Conservation (phyloP, 768 basidiomycete species). For the Phallus indusiatus region DNA sequence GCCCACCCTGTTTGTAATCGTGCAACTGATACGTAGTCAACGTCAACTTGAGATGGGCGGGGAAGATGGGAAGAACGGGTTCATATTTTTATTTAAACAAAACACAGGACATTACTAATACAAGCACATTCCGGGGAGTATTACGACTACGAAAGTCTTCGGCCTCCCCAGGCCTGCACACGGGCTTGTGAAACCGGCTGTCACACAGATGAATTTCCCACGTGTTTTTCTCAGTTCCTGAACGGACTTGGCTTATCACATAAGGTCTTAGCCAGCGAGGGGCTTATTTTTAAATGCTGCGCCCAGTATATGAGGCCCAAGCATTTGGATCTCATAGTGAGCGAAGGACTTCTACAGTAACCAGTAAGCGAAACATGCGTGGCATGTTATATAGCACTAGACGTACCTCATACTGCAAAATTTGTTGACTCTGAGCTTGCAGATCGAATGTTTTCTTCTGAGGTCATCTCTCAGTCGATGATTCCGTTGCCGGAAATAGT, state of each 20-base stretch:
- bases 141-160: no score
- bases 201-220: background rate
- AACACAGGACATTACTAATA: no score
- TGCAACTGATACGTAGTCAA: no score
- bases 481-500: background rate
- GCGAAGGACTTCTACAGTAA: background rate
- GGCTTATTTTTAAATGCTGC: conserved; percentile 3
- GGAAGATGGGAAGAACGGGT: no score
- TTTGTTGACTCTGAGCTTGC: conserved; percentile 19
- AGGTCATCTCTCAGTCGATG: background rate
- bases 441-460: conserved; percentile 19
- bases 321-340: background rate
- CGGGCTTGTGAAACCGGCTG: background rate
- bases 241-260: background rate
- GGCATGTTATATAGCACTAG: background rate
- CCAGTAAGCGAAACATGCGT: background rate
- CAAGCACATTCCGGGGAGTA: no score
- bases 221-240: background rate
- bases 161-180: no score
- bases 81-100: no score
- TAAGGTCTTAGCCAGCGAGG: background rate
- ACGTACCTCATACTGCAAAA: conserved; percentile 15
- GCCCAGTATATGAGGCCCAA: background rate
- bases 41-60: no score
- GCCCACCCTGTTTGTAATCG: no score